Base-by-base conservation (phyloP, 2,329 filamentous ascomycete genomes). In the Fusarium chaquense region DNA sequence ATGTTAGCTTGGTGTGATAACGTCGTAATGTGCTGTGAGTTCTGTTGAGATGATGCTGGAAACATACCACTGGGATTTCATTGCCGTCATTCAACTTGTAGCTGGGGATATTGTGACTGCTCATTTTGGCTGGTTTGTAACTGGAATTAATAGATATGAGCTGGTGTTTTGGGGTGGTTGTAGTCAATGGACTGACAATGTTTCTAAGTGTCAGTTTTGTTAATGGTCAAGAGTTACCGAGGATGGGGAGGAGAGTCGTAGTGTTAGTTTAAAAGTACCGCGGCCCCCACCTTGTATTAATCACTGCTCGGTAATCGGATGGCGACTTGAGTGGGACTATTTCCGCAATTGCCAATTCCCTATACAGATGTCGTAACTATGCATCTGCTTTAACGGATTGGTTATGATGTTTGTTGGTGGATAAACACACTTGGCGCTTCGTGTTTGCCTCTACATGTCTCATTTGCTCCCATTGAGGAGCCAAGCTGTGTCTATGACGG, bases 51-150 rank as follows among this genome's bases (percentile, higher is more conserved):
- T 18, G 28, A 44, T 8, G n/a, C 18, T 50, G 38, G 33, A 41
- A 41, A 51, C 82, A 66, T 80, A 90, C 89, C 83, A 91, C 85
- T 13, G 92, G 92, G 55, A 94, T 92, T 61, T 88, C 85, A 65
- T 88, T 87, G 65, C 91, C 91, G 81, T 94, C 90, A 71, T 92
- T 93, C 59, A 94, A 83, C 81, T 90, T 92, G 57, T 93, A 78
- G 57, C 79, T 82, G 2, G 89, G 89, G 40, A 90, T 77, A 53
- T 79, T 43, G 16, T 65, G 56, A 30, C 60, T 67, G 51, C 59
- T 40, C 69, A 71, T 72, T 11, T 62, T 60, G 57, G 35, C 46
- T 26, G 12, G 24, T 38, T 51, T 49, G 20, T 16, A 22, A 22
- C 7, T 20, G 22, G 26, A 5, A 28, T 24, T 28, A 4, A 16